Base-by-base conservation (phyloP, 176 grass and related monocot species). In the Oryza rufipogon region DNA sequence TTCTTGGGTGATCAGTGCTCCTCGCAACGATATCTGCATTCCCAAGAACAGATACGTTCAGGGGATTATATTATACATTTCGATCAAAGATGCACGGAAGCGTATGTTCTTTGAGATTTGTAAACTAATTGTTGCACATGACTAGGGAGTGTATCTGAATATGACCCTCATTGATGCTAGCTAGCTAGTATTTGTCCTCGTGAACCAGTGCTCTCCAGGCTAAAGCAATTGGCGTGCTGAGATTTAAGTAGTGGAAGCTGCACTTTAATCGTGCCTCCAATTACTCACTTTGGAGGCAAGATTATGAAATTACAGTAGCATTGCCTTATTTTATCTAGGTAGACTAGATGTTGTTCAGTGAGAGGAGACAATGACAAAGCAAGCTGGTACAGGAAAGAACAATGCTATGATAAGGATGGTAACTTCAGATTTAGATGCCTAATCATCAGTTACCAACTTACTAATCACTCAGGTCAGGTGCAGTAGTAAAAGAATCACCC, bases 171-270 rank as follows among this genome's bases (percentile, higher is more conserved):
- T 34, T 42, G 74, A 70, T 12, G 52, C 13, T 7, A 7, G 52
- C 13, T 7, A 7, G 52, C 13, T 7, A 41, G 39, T 41, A 7
- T 64, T 64, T 22, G 54, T 71, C 67, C 39, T 79, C 52, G n/a
- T 16, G 38, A 22, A 23, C 34, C 11, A 63, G 33, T 44, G 46
- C 60, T 60, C 67, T 71, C 9, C 0, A 72, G 25, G 41, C 33
- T 51, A 83, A 82, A 88, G 68, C 68, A 25, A 77, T 80, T 80
- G 64, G 69, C 81, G 34, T 88, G 77, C 72, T 7, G 22, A 32
- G 12, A 28, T 54, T 41, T 66, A 25, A 8, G 7, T 49, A 49
- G 78, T 72, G 79, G 74, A 69, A 38, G 41, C 48, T 47, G 20
- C 74, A 68, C 88, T 86, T 79, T 47, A 25, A 41, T 73, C 77